A percentile compares a stretch with the other conserved stretches of the same genome.
Evolutionary conservation across 2,329 filamentous ascomycete species (phyloP).

Genomic region (Pseudogymnoascus sp.): DNA sequence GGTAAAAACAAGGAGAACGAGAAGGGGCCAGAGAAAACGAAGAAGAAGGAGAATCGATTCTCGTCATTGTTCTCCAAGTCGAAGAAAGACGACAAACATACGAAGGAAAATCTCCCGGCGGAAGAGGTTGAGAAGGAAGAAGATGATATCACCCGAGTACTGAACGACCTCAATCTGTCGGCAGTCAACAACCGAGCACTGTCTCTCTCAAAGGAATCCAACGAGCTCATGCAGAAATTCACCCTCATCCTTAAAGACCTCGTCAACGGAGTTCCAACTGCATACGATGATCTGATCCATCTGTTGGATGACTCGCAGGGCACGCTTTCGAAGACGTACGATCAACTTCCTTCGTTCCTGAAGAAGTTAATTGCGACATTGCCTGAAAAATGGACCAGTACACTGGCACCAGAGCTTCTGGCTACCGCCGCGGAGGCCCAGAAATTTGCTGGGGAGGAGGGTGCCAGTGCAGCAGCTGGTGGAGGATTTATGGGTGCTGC

Average conservation of each 20-base stretch:
- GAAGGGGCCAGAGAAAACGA: slow-evolving; percentile 24
- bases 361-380: slow-evolving; percentile 81
- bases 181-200: slow-evolving; percentile 82
- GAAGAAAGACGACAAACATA: slow-evolving; percentile 32
- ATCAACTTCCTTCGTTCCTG: slow-evolving; percentile 67
- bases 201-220: slow-evolving; percentile 74
- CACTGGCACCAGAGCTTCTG: slow-evolving; percentile 72
- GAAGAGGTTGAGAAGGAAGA: slow-evolving; percentile 46
- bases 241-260: slow-evolving; percentile 88
- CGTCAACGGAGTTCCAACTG: slow-evolving; percentile 85
- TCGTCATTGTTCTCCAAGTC: slow-evolving; percentile 32
- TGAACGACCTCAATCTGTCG: slow-evolving; percentile 77
- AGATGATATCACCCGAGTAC: slow-evolving; percentile 67
- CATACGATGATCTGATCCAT: slow-evolving; percentile 74
- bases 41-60: slow-evolving; percentile 34
- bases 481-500: slow-evolving; percentile 45
- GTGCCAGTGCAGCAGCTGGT: slow-evolving; percentile 14
- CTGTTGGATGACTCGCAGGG: slow-evolving; percentile 56
- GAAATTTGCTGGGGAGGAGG: slow-evolving; percentile 30
- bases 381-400: slow-evolving; percentile 71
- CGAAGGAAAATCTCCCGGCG: slow-evolving; percentile 31
- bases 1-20: slow-evolving; percentile 30
- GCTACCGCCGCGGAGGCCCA: slow-evolving; percentile 72
- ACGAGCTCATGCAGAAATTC: slow-evolving; percentile 75
- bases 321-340: slow-evolving; percentile 51